phyloP scores from a whole-genome alignment of 306 rosid species.

The Purshia tridentata region DNA sequence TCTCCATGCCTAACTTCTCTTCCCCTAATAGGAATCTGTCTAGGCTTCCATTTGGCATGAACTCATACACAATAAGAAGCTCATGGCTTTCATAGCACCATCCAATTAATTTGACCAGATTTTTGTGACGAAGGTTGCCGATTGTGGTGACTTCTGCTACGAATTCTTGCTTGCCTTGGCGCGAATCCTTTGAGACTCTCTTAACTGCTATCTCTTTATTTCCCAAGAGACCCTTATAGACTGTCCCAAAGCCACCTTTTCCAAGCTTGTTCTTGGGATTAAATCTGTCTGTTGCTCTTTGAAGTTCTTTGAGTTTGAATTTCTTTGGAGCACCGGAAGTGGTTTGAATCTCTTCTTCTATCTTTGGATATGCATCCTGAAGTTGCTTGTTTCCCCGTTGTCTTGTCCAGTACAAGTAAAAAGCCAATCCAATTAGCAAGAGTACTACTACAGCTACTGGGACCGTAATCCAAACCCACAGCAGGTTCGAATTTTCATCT shows the following conservation, averaged over 20 bases:
- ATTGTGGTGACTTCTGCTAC: constrained; percentile 79
- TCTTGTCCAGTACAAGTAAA: constrained; percentile 27
- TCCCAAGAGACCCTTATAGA: constrained; percentile 54
- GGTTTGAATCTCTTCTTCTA: constrained; percentile 57
- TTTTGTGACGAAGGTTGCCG: constrained; percentile 69
- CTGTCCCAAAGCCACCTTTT: constrained; percentile 81
- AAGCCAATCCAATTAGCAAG: constrained; percentile 23
- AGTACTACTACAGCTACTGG: constrained; percentile 10
- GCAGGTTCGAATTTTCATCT: constrained; percentile 1
- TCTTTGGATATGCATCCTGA: constrained; percentile 44
- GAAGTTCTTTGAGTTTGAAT: constrained; percentile 44
- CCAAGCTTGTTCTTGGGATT: constrained; percentile 66
- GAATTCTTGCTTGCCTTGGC: constrained; percentile 82
- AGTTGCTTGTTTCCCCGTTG: background rate
- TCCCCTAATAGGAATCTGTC: constrained; percentile 49
- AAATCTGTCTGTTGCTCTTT: constrained; percentile 58
- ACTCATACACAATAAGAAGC: constrained; percentile 79
- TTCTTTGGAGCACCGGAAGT: constrained; percentile 56
- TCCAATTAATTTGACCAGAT: constrained; percentile 69
- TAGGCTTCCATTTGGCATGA: constrained; percentile 75
- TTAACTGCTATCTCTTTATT: constrained; percentile 67
- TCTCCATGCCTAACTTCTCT: constrained; percentile 9
- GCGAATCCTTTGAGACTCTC: constrained; percentile 57
- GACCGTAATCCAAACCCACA: constrained; percentile 53
- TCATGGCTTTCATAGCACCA: constrained; percentile 80